Evolutionary conservation across 2,329 filamentous ascomycete species (phyloP), one percentile per base, ranked within the genome.

Genomic region (Fusarium sp.): DNA sequence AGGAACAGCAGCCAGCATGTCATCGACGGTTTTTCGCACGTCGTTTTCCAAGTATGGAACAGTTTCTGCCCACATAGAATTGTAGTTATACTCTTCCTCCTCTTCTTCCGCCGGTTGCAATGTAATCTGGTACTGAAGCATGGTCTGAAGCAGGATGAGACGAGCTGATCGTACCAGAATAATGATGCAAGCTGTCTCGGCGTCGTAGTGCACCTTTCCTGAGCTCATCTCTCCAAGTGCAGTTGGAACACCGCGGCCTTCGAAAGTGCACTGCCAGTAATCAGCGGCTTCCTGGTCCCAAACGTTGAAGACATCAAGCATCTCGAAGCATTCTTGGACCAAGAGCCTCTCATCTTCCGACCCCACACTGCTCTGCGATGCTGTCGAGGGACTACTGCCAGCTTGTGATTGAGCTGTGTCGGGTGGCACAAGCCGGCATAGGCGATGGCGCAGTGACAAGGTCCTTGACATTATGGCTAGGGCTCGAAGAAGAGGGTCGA

Each of bases 161-260:
- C 77, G 72, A 8, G 75, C 73, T 1, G 77, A 77, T 8, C 77
- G 72, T 5, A 78, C 58, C 12, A 79, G 53, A 23, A 79, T 74
- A 33, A 79, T 75, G 28, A 70, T 78, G 53, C 77, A 79, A 0
- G 77, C 77, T 11, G 77, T 78, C 46, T 78, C 75, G 4, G 70
- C 63, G 41, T 79, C 77, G 55, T 73, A 79, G 53, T 72, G 69
- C 6, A 48, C 66, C 7, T 38, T 60, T 4, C 53, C 66, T 2
- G 66, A 56, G 6, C 42, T 59, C 35, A 77, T 68, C 21, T 75
- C 63, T 6, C 77, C 77, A 6, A 79, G 66, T 2, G 63, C 57
- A 3, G 73, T 76, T 8, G 77, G 77, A 4, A 71, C 58, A 3
- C 62, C 66, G 18, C 76, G 76, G 1, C 70, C 71, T 41, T 77